phyloP scores from a whole-genome alignment of 2,329 filamentous ascomycete genomes.

The Aspergillus chevalieri region DNA sequence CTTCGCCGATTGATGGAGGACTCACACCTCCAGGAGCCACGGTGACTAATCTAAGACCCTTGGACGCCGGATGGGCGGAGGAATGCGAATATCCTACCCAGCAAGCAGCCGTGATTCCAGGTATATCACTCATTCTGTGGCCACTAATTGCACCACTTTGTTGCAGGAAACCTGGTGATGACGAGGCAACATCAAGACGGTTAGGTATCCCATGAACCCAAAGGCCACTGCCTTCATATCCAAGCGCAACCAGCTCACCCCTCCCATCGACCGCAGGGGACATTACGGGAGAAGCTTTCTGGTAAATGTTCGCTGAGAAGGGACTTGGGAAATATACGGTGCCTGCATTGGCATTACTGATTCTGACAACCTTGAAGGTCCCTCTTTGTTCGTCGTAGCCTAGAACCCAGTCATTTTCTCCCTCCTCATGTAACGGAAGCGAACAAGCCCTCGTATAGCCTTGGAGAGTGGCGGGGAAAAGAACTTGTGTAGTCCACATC shows the following conservation, averaged over 20 bases:
- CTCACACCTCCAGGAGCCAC: constrained; percentile 64
- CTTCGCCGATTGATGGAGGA: constrained; percentile 58
- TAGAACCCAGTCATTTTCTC: constrained; percentile 68
- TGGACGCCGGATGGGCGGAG: constrained; percentile 40
- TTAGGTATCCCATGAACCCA: constrained; percentile 77
- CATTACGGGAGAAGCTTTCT: constrained; percentile 62
- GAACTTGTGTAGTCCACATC: constrained; percentile 78
- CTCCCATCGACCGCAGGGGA: constrained; percentile 62
- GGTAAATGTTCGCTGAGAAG: constrained; percentile 36
- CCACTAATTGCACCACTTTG: constrained; percentile 68
- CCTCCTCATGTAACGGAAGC: constrained; percentile 45
- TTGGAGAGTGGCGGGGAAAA: constrained; percentile 74
- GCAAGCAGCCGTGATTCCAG: constrained; percentile 61
- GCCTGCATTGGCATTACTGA: constrained; percentile 68
- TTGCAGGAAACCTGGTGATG: constrained; percentile 23
- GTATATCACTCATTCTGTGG: constrained; percentile 57
- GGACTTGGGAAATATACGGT: constrained; percentile 76
- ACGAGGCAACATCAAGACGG: constrained; percentile 54
- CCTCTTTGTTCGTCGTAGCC: constrained; percentile 71
- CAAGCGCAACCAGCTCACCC: constrained; percentile 67
- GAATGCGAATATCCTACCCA: constrained; percentile 59
- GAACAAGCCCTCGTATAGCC: constrained; percentile 73
- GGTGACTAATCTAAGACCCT: constrained; percentile 52
- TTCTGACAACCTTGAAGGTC: constrained; percentile 69
- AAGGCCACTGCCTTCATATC: constrained; percentile 65